Evolutionary conservation across 331 rosid species (phyloP).

Genomic region (Arachis monticola): DNA sequence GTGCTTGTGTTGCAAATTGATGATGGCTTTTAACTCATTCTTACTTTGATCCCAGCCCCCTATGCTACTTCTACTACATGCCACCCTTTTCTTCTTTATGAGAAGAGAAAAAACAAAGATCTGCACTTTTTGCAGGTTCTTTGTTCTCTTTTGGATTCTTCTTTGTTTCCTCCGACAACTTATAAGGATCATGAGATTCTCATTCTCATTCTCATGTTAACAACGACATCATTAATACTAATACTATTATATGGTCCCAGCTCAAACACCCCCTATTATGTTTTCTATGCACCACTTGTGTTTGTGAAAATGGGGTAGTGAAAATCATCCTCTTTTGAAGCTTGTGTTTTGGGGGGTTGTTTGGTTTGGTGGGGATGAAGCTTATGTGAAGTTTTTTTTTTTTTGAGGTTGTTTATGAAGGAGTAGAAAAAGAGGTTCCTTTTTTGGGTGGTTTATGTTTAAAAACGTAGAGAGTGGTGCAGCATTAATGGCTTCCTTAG

Average conservation of each 20-base stretch:
- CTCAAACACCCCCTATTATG: conserved; percentile 9
- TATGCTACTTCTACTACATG: too few relatives aligned
- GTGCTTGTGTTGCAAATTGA: conserved; percentile 56
- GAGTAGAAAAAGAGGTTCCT: conserved; percentile 46
- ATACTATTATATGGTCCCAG: conserved; percentile 29
- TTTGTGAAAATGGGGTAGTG: conserved; percentile 31
- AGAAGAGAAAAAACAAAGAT: conserved; percentile 27
- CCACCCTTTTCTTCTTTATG: conserved; percentile 24
- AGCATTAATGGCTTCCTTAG: conserved; percentile 61
- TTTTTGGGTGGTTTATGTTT: conserved; percentile 16
- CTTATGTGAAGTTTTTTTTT: conserved; percentile 18
- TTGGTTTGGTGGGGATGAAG: conserved; percentile 37
- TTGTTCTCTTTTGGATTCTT: conserved; percentile 65
- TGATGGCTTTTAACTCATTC: conserved; percentile 42
- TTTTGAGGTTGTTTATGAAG: conserved; percentile 30
- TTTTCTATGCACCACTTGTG: conserved; percentile 6
- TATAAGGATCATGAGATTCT: conserved; percentile 49
- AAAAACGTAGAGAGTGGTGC: conserved; percentile 32
- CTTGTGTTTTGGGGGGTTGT: background rate
- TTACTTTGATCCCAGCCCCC: conserved; percentile 53
- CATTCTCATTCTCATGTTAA: conserved; percentile 43
- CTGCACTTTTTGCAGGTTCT: conserved; percentile 67
- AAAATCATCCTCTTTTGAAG: background rate
- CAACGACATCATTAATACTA: background rate
- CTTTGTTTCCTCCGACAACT: conserved; percentile 43